These are phyloP conservation scores for Pseudocercospora vitis DNA, from an alignment of 2,329 filamentous ascomycete species.

Conservation along the genomic window DNA sequence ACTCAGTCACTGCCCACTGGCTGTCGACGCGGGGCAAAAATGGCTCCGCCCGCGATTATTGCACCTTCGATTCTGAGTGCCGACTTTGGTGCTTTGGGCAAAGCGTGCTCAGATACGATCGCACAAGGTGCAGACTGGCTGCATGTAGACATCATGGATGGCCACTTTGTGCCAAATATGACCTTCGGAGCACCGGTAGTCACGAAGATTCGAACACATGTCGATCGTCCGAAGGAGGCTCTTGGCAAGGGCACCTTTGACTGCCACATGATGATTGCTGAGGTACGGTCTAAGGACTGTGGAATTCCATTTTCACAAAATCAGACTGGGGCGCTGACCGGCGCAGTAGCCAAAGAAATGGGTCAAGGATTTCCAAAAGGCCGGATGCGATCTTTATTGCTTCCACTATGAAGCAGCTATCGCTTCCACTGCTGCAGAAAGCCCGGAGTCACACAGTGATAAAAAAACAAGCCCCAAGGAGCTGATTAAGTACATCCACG, in stretches of 20 bases:
- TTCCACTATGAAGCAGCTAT: slow-evolving; percentile 98
- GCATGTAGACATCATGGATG: slow-evolving; percentile 97
- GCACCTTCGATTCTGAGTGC: slow-evolving; percentile 97
- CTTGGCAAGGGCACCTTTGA: slow-evolving; percentile 90
- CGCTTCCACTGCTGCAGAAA: slow-evolving; percentile 76
- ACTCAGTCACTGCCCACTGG: too few relatives aligned
- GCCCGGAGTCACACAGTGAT: slow-evolving; percentile 67
- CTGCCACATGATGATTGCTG: slow-evolving; percentile 99
- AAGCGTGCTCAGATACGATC: slow-evolving; percentile 84
- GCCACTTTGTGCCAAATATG: slow-evolving; percentile 98
- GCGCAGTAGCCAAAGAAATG: slow-evolving; percentile 82
- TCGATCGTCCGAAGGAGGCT: slow-evolving; percentile 68
- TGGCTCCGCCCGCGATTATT: slow-evolving; percentile 91
- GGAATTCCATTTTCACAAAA: background rate
- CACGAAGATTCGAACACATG: slow-evolving; percentile 85
- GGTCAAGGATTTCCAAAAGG: slow-evolving; percentile 92
- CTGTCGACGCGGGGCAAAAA: too few relatives aligned
- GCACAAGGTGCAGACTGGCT: slow-evolving; percentile 85
- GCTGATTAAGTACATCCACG: slow-evolving; percentile 87
- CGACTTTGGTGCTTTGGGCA: slow-evolving; percentile 86
- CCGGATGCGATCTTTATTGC: slow-evolving; percentile 97
- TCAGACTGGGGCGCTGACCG: slow-evolving; percentile 26
- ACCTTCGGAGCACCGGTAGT: slow-evolving; percentile 95
- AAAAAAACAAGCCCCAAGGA: slow-evolving; percentile 77
- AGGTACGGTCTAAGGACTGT: slow-evolving; percentile 58